Evolutionary conservation across 345 rosid genomes (phyloP).

Genomic region (Murraya koenigii): DNA sequence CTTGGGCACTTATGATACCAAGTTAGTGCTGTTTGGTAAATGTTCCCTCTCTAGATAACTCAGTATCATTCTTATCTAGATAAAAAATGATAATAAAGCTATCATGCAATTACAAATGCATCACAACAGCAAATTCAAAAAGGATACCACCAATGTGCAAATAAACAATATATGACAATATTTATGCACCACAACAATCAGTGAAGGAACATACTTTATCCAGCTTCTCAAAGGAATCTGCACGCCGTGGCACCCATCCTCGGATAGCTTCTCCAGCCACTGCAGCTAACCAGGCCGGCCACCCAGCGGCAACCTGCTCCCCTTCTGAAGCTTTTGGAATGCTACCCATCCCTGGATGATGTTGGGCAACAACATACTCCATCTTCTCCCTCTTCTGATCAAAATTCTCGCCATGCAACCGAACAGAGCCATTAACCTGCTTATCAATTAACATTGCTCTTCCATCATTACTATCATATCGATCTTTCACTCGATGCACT

Average conservation of each 20-base stretch:
- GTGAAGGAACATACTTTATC: conserved; percentile 68
- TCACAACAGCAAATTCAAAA: not conserved
- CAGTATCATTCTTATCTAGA: not conserved
- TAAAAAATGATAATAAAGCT: not conserved
- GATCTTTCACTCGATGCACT: conserved; percentile 46
- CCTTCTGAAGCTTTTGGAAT: conserved; percentile 79
- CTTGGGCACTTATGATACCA: not conserved
- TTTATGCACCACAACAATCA: conserved; percentile 7
- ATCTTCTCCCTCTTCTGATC: conserved; percentile 72
- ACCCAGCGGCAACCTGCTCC: conserved; percentile 95
- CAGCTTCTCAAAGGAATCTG: conserved; percentile 93
- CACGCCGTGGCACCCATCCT: conserved; percentile 97
- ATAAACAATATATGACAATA: not conserved
- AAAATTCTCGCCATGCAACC: conserved; percentile 51
- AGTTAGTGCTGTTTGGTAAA: not conserved
- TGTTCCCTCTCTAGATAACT: not conserved
- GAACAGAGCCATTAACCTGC: conserved; percentile 61
- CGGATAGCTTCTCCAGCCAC: conserved; percentile 97
- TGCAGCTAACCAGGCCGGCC: conserved; percentile 97
- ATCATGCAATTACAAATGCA: not conserved
- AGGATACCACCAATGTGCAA: not conserved
- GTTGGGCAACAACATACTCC: conserved; percentile 45
- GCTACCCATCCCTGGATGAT: conserved; percentile 58
- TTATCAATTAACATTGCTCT: conserved; percentile 58
- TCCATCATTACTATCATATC: conserved; percentile 50